Evolutionary conservation across 495 filamentous ascomycete genomes (phyloP).

Genomic region (Penicillium cataractarum): DNA sequence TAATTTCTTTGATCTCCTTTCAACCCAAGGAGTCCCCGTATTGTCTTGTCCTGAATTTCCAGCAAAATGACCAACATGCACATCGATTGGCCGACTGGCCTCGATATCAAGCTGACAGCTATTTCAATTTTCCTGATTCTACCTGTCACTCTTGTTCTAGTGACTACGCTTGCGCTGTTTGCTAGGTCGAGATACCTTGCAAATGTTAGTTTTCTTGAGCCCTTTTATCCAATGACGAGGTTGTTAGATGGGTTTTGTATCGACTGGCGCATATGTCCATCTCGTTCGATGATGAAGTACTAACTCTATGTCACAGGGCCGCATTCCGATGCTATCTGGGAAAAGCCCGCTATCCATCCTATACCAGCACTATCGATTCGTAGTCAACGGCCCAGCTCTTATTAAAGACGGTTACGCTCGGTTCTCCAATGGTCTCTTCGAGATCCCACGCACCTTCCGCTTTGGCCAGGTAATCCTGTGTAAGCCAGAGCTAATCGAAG

Average conservation of each 20-base stretch:
- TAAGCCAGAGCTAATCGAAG: conserved; percentile 28
- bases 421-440: conserved; percentile 24
- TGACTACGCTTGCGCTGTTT: conserved; percentile 13
- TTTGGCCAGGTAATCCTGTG: conserved; percentile 31
- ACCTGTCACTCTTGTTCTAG: neutral
- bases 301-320: conserved; percentile 6
- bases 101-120: neutral
- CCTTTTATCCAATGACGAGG: neutral
- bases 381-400: conserved; percentile 24
- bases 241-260: too few relatives aligned
- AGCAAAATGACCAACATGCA: neutral
- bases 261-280: too few relatives aligned
- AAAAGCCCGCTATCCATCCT: conserved; percentile 17
- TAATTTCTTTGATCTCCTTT: neutral
- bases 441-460: conserved; percentile 33
- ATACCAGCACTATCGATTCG: conserved; percentile 29
- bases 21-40: neutral
- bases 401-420: conserved; percentile 25
- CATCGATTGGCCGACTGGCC: neutral
- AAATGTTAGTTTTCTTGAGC: conserved; percentile 18
- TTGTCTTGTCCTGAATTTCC: neutral
- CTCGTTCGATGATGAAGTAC: neutral
- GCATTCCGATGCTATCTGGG: conserved; percentile 17
- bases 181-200: conserved; percentile 21
- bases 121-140: conserved; percentile 6